phyloP scores from a whole-genome alignment of 805 yeast genomes.

The Teunomyces kruisii region DNA sequence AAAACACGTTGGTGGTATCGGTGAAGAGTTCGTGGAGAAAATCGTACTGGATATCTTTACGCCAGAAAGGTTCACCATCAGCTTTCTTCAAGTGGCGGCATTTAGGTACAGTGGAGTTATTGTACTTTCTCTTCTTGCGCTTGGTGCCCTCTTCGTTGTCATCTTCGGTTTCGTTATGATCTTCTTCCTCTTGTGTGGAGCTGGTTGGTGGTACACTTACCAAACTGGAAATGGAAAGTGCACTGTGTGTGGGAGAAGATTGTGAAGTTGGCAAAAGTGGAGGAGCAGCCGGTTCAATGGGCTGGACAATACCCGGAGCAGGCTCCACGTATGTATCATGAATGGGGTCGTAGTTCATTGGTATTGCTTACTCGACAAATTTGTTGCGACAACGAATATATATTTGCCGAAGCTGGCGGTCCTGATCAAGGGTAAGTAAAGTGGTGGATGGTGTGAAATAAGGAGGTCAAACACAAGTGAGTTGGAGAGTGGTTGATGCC shows the following conservation, averaged over 20 bases:
- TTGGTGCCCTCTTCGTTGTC: slow-evolving; percentile 12
- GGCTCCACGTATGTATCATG: slow-evolving; percentile 31
- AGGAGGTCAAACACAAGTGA: not conserved
- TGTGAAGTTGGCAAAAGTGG: not conserved
- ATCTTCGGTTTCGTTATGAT: slow-evolving; percentile 8
- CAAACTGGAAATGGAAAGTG: slow-evolving; percentile 11
- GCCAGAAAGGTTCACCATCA: slow-evolving; percentile 91
- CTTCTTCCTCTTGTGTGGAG: slow-evolving; percentile 3
- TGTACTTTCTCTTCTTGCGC: slow-evolving; percentile 18
- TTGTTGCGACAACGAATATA: not conserved
- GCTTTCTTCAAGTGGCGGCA: slow-evolving; percentile 74
- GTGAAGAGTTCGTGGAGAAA: slow-evolving; percentile 65
- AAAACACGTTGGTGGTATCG: slow-evolving; percentile 65
- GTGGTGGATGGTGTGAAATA: not conserved
- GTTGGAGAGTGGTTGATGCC: not conserved
- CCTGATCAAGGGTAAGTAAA: not conserved
- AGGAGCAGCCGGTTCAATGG: not conserved
- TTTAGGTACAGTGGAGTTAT: slow-evolving; percentile 18
- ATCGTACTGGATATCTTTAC: slow-evolving; percentile 83
- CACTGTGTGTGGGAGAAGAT: not conserved
- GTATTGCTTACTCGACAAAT: not conserved
- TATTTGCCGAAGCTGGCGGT: not conserved
- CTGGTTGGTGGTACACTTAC: slow-evolving; percentile 5
- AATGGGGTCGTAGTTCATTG: slow-evolving; percentile 45
- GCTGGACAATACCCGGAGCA: not conserved